Conservation (phyloP, 176 grass and related monocot species). For the Saccharum officinarum region DNA sequence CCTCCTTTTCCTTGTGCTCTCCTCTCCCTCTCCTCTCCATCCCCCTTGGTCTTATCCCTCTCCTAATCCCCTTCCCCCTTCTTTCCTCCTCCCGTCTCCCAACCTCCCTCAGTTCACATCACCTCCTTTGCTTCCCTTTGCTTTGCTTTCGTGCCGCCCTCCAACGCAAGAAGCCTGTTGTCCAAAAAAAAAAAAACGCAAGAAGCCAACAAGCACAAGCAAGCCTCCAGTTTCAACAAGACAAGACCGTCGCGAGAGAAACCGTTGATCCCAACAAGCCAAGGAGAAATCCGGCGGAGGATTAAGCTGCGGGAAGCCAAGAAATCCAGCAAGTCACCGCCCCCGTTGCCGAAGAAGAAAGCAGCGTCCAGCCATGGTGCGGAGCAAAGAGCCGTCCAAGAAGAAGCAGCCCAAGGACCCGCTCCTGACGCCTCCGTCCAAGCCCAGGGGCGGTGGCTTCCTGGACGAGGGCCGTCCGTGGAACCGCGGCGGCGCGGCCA, state of each 20-base stretch:
- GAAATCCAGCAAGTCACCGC: neutral
- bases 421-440: conserved; percentile 46
- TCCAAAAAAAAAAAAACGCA: no score
- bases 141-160: conserved; percentile 29
- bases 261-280: neutral
- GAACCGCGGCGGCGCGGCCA: conserved; percentile 44
- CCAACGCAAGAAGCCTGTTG: no score
- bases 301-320: neutral
- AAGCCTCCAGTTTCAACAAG: conserved; percentile 28
- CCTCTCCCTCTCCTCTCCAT: no score
- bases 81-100: neutral
- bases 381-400: conserved; percentile 58
- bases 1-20: no score
- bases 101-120: conserved; percentile 34
- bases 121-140: conserved; percentile 35
- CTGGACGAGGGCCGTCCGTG: conserved; percentile 31
- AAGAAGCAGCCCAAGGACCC: conserved; percentile 53
- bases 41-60: no score
- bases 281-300: conserved; percentile 1
- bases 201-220: conserved; percentile 30
- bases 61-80: neutral
- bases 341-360: neutral
- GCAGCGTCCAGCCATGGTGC: conserved; percentile 59
- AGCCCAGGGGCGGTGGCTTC: conserved; percentile 29
- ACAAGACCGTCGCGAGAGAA: neutral